phyloP scores from a whole-genome alignment of 768 basidiomycete genomes.

The Galerina marginata region DNA sequence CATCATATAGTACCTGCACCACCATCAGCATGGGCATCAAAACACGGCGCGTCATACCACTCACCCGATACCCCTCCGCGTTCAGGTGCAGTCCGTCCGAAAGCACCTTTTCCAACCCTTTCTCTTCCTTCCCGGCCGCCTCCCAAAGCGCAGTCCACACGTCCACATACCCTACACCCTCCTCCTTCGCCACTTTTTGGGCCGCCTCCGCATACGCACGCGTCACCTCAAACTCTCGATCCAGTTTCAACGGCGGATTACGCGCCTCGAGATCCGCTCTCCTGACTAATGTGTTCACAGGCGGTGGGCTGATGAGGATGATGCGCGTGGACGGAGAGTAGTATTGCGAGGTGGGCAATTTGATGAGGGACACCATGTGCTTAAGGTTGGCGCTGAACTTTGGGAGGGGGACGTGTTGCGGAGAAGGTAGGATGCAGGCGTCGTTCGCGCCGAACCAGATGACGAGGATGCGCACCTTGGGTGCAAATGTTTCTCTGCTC shows the following conservation, averaged over 20 bases:
- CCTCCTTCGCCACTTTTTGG: constrained; percentile 58
- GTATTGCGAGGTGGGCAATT: constrained; percentile 61
- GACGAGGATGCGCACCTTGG: constrained; percentile 70
- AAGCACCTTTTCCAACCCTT: constrained; percentile 55
- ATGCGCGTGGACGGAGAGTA: constrained; percentile 78
- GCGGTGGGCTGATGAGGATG: constrained; percentile 85
- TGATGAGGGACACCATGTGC: constrained; percentile 66
- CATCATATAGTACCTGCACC: constrained; percentile 67
- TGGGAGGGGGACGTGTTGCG: constrained; percentile 80
- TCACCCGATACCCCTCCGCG: constrained; percentile 72
- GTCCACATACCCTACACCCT: constrained; percentile 70
- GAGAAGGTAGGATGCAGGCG: constrained; percentile 63
- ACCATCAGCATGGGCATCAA: constrained; percentile 1
- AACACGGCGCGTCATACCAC: constrained; percentile 21
- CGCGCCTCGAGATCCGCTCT: constrained; percentile 53
- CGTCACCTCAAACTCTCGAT: constrained; percentile 68
- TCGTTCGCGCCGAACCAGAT: constrained; percentile 96
- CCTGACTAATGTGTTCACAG: constrained; percentile 71
- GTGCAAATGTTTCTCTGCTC: constrained; percentile 49
- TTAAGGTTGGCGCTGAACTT: constrained; percentile 69
- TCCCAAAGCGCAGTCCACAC: constrained; percentile 77
- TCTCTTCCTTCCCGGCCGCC: constrained; percentile 68
- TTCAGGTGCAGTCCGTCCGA: constrained; percentile 85
- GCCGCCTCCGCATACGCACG: constrained; percentile 75
- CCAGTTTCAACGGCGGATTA: constrained; percentile 54